phyloP scores from a whole-genome alignment of 352 stramenopile species.

The Peronosclerospora sorghi region DNA sequence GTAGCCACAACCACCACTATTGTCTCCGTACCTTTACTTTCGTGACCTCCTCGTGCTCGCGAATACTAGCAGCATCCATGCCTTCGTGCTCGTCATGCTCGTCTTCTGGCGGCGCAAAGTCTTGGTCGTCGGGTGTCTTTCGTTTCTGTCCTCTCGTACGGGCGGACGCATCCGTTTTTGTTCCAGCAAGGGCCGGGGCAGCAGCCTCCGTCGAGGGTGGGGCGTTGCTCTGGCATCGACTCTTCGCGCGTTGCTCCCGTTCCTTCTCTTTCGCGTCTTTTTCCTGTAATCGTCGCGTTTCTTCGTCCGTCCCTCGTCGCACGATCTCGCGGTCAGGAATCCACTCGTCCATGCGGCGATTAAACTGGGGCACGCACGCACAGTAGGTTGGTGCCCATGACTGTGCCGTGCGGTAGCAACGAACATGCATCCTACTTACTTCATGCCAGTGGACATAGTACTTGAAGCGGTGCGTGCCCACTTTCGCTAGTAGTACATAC shows the following conservation, averaged over 20 bases:
- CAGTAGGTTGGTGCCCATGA: neutral
- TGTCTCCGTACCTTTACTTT: constrained; percentile 81
- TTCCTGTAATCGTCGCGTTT: constrained; percentile 58
- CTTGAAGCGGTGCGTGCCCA: constrained; percentile 60
- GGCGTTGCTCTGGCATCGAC: constrained; percentile 21
- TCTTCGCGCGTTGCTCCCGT: constrained; percentile 45
- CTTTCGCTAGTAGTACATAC: constrained; percentile 22
- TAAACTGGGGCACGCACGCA: constrained; percentile 51
- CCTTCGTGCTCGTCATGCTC: constrained; percentile 97
- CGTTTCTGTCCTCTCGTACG: constrained; percentile 66
- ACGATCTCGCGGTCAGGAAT: constrained; percentile 78
- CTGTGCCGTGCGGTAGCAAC: neutral
- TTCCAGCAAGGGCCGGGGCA: neutral
- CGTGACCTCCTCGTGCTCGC: constrained; percentile 97
- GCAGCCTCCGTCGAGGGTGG: constrained; percentile 1
- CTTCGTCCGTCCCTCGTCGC: constrained; percentile 58
- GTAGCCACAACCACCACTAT: too few relatives aligned
- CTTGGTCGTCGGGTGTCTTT: constrained; percentile 53
- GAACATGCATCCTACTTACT: constrained; percentile 12
- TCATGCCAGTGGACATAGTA: constrained; percentile 84
- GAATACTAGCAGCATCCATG: constrained; percentile 93
- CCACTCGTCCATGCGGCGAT: constrained; percentile 84
- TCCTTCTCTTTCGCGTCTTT: constrained; percentile 71
- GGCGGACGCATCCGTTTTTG: constrained; percentile 18
- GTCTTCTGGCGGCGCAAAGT: constrained; percentile 76